These are phyloP conservation scores for Cladosporium sp. DNA, from an alignment of 2,329 filamentous ascomycete species.

Conservation along the genomic window DNA sequence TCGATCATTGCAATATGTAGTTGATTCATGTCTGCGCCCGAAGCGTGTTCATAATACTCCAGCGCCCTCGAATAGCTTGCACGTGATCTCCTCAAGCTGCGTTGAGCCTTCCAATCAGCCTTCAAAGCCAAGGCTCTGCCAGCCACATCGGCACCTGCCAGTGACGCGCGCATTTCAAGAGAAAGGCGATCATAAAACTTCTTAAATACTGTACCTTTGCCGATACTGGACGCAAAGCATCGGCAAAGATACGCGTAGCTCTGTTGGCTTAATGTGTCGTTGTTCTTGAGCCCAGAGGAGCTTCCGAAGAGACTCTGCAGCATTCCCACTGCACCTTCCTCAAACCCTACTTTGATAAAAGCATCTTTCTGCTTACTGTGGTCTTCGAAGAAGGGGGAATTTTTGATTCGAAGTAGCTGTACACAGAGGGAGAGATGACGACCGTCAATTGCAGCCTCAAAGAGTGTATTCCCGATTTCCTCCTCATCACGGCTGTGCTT, in stretches of 20 bases:
- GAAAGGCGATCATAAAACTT: not conserved
- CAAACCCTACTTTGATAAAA: not conserved
- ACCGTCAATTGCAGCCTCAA: not conserved
- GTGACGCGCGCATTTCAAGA: not conserved
- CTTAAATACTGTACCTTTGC: not conserved
- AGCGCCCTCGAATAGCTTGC: not conserved
- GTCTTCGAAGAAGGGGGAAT: not conserved
- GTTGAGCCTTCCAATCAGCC: slow-evolving; percentile 13
- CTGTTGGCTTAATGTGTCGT: not conserved
- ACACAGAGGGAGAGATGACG: not conserved
- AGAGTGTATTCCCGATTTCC: not conserved
- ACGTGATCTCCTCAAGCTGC: slow-evolving; percentile 3
- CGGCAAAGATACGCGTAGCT: not conserved
- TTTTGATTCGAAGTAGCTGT: not conserved
- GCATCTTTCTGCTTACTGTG: not conserved
- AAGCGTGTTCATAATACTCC: not conserved
- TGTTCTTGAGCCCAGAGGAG: not conserved
- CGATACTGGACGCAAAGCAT: not conserved
- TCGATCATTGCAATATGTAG: slow-evolving; percentile 5
- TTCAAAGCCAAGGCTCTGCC: not conserved
- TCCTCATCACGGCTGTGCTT: not conserved
- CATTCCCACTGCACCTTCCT: not conserved
- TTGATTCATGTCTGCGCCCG: not conserved
- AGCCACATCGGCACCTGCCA: not conserved
- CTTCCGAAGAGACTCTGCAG: not conserved